A percentile compares a stretch with the other conserved stretches of the same genome.
phyloP scores from a whole-genome alignment of 2,329 filamentous ascomycete species.

The Metarhizium rileyi region DNA sequence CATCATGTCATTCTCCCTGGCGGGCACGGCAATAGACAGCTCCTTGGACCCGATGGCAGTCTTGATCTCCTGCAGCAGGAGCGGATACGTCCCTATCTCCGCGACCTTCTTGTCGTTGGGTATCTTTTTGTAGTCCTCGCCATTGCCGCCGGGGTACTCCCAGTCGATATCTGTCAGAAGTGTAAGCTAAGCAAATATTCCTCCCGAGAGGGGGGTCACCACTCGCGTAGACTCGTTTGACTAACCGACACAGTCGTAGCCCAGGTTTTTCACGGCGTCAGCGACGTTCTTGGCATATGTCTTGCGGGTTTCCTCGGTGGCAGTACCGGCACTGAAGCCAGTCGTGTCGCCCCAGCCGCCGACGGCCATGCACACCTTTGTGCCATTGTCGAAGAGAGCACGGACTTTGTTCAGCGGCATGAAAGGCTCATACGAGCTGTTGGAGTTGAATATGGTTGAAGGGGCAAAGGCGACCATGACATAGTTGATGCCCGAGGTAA shows the following conservation, averaged over 20 bases:
- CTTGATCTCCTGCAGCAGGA: conserved; percentile 50
- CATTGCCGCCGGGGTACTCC: conserved; percentile 55
- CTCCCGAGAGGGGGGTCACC: neutral
- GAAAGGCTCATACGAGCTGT: conserved; percentile 41
- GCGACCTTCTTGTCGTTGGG: conserved; percentile 48
- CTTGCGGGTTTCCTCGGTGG: conserved; percentile 34
- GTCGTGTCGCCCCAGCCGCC: conserved; percentile 55
- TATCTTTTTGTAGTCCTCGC: conserved; percentile 54
- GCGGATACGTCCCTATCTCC: conserved; percentile 53
- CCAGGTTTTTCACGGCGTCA: conserved; percentile 39
- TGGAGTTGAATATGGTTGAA: conserved; percentile 36
- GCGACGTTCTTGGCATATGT: conserved; percentile 49
- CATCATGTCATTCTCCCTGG: conserved; percentile 53
- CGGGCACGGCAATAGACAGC: conserved; percentile 59
- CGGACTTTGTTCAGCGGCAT: conserved; percentile 41
- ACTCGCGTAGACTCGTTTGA: neutral
- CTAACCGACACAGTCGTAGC: conserved; percentile 51
- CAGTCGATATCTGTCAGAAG: conserved; percentile 50
- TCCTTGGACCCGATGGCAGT: conserved; percentile 48
- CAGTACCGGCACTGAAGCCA: conserved; percentile 43
- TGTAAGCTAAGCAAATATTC: neutral
- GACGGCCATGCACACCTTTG: conserved; percentile 53
- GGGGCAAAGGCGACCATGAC: conserved; percentile 46
- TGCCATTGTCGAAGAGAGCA: conserved; percentile 38
- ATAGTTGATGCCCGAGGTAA: conserved; percentile 39